A percentile compares a stretch with the other conserved stretches of the same genome.
Conservation (phyloP, 805 yeast species). For the Ascoidea tarda region DNA sequence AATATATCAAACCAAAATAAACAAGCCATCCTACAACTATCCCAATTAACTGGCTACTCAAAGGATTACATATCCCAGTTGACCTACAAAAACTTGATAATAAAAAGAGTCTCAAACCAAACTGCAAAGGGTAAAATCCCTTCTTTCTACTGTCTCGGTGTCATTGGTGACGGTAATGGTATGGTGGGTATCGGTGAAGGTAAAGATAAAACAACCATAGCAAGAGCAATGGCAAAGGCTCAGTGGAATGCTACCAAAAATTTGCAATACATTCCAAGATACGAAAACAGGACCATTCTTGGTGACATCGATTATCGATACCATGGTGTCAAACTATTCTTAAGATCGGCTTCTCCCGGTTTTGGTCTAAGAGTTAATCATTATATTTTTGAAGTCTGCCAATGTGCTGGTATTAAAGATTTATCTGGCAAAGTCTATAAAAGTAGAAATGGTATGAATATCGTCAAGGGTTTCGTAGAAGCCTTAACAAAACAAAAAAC, state of each 20-base stretch:
- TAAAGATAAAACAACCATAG: slow-evolving; percentile 64
- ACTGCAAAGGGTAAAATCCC: slow-evolving; percentile 86
- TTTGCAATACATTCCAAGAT: slow-evolving; percentile 66
- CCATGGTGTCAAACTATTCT: slow-evolving; percentile 73
- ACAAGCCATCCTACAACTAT: slow-evolving; percentile 36
- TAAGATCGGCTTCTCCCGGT: slow-evolving; percentile 86
- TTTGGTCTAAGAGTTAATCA: slow-evolving; percentile 88
- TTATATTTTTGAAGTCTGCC: slow-evolving; percentile 79
- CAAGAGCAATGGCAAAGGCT: slow-evolving; percentile 68
- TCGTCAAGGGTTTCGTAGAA: slow-evolving; percentile 77
- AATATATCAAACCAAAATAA: slow-evolving; percentile 11
- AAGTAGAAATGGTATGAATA: slow-evolving; percentile 90
- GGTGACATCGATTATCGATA: slow-evolving; percentile 73
- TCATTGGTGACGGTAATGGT: slow-evolving; percentile 89
- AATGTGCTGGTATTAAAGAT: slow-evolving; percentile 89
- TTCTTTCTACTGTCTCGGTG: slow-evolving; percentile 68
- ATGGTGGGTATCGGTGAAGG: slow-evolving; percentile 95
- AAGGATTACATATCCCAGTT: slow-evolving; percentile 45
- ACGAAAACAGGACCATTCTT: slow-evolving; percentile 81
- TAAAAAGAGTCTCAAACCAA: slow-evolving; percentile 79
- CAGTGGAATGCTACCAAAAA: slow-evolving; percentile 91
- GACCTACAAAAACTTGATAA: slow-evolving; percentile 48
- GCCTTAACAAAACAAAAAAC: slow-evolving; percentile 73
- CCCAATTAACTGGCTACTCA: slow-evolving; percentile 53
- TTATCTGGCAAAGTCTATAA: slow-evolving; percentile 83